Evolutionary conservation across 2,329 filamentous ascomycete species (phyloP).

Genomic region (Verticillium zaregamsianum): DNA sequence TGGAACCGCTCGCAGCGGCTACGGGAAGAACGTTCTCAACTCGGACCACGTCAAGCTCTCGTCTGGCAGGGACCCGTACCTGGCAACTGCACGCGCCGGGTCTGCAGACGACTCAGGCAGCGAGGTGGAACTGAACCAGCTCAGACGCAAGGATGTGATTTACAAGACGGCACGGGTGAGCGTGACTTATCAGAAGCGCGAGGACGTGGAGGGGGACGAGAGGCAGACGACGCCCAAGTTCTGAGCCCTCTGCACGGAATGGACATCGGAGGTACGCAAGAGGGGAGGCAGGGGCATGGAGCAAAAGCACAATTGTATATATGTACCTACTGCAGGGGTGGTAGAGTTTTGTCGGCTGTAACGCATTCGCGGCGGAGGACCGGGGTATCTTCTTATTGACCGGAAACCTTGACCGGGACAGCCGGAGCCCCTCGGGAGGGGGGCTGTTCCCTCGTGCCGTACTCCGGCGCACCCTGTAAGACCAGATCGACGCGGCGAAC

Average conservation of each 20-base stretch:
- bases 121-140: constrained; percentile 15
- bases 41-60: constrained; percentile 15
- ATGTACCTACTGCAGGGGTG: background rate
- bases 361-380: too few species aligned
- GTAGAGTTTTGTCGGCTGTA: background rate
- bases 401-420: too few species aligned
- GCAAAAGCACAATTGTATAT: background rate
- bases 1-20: background rate
- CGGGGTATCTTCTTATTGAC: too few species aligned
- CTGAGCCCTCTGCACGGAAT: background rate
- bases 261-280: background rate
- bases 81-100: constrained; percentile 6
- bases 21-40: constrained; percentile 6
- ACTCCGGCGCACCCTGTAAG: too few species aligned
- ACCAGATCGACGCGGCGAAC: too few species aligned
- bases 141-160: constrained; percentile 11
- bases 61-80: constrained; percentile 14
- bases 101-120: constrained; percentile 12
- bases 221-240: background rate
- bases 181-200: constrained; percentile 13
- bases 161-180: constrained; percentile 16
- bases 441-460: too few species aligned
- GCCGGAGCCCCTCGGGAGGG: too few species aligned
- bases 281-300: background rate
- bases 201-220: background rate